phyloP scores from a whole-genome alignment of 345 rosid species.

The Ceriops tagal region DNA sequence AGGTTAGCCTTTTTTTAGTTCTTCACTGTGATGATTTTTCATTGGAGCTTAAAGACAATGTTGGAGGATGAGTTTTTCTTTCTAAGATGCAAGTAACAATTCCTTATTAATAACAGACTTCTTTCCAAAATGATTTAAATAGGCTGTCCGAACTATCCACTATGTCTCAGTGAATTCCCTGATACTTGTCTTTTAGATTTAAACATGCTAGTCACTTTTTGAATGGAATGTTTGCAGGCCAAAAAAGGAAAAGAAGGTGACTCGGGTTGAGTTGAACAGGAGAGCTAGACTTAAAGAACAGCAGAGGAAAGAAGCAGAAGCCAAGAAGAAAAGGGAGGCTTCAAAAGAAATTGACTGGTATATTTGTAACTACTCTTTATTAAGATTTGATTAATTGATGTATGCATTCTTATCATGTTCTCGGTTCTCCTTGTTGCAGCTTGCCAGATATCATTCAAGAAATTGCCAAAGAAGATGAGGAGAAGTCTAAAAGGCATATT shows the following conservation, averaged over 20 bases:
- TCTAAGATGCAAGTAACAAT: not conserved
- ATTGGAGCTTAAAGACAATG: not conserved
- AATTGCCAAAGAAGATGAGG: conserved; percentile 78
- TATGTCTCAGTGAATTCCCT: not conserved
- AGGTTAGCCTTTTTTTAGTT: conserved; percentile 32
- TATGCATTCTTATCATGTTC: conserved; percentile 12
- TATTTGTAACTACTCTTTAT: not conserved
- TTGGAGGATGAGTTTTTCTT: not conserved
- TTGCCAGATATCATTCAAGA: conserved; percentile 66
- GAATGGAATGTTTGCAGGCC: conserved; percentile 36
- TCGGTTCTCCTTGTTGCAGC: conserved; percentile 32
- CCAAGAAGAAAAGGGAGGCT: conserved; percentile 42
- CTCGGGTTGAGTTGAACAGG: conserved; percentile 72
- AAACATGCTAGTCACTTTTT: conserved; percentile 4
- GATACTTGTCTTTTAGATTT: not conserved
- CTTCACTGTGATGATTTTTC: not conserved
- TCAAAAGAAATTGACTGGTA: conserved; percentile 76
- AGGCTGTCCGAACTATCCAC: not conserved
- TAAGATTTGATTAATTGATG: not conserved
- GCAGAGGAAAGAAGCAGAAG: conserved; percentile 47
- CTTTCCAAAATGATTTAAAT: not conserved
- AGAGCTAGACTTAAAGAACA: conserved; percentile 60
- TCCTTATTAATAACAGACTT: not conserved
- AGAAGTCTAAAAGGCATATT: conserved; percentile 55
- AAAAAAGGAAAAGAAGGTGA: conserved; percentile 50